These are phyloP conservation scores for Ogataea pilisensis DNA, from an alignment of 805 yeast species.

Conservation along the genomic window DNA sequence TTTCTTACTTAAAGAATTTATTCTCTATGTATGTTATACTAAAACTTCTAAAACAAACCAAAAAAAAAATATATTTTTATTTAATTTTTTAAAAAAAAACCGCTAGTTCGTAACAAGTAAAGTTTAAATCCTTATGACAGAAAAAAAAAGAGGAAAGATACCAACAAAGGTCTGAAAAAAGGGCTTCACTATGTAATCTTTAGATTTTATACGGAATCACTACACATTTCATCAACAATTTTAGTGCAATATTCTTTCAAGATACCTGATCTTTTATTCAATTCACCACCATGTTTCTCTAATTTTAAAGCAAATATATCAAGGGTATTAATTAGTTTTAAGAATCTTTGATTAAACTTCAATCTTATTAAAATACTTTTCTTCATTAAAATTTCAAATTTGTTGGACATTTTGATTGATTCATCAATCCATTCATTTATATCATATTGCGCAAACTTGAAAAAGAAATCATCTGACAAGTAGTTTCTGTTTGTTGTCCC, in stretches of 20 bases:
- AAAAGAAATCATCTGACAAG: slow-evolving; percentile 5
- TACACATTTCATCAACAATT: slow-evolving; percentile 25
- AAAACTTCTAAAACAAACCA: neutral
- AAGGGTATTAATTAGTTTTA: slow-evolving; percentile 15
- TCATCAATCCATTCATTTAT: slow-evolving; percentile 34
- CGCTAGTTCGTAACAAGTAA: too few relatives aligned
- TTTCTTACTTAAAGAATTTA: too few relatives aligned
- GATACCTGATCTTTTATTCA: slow-evolving; percentile 37
- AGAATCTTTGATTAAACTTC: slow-evolving; percentile 36
- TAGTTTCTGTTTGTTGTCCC: neutral
- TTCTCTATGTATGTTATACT: too few relatives aligned
- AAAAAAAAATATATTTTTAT: neutral
- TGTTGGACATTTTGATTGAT: slow-evolving; percentile 32
- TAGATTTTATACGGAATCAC: too few relatives aligned
- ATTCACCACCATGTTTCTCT: slow-evolving; percentile 24
- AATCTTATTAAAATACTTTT: slow-evolving; percentile 35
- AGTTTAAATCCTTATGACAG: too few relatives aligned
- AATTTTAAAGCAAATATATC: slow-evolving; percentile 19
- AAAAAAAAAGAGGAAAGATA: neutral
- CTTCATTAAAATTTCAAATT: slow-evolving; percentile 33
- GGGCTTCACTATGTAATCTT: too few relatives aligned
- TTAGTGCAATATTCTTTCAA: slow-evolving; percentile 42
- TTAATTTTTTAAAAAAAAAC: slow-evolving; percentile 7
- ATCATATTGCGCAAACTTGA: slow-evolving; percentile 13
- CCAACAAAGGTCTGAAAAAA: neutral